Base-by-base conservation (phyloP, 140 eudicot genomes). In the Senecio squalidus region DNA sequence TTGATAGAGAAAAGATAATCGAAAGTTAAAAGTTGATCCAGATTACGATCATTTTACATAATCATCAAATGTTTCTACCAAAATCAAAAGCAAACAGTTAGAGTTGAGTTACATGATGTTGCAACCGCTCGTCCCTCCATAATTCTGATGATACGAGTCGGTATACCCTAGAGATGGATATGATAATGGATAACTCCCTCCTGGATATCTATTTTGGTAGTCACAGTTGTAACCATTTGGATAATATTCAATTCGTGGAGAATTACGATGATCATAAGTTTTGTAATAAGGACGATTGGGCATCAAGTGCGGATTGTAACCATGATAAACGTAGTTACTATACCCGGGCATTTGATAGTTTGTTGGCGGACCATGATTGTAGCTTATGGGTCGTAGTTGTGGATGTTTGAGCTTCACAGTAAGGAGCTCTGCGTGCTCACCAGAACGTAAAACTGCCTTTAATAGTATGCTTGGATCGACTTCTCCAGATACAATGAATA, bases 391-490 rank as follows among this genome's bases (percentile, higher is more conserved):
- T 63, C 36, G 30, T 47, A 28, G 22, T 14, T 22, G 43, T 2
- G 84, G 84, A 29, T 73, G 79, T 6, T 59, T 65, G 44, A 78
- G 64, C 28, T 69, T 69, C 4, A 60, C 55, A 48, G 5, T 10
- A 9, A 22, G 6, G 15, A 74, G 67, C 47, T 74, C 59, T 5
- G 80, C 84, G 26, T 78, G 84, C 54, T 28, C 47, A 20, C 77
- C 84, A 20, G 77, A 30, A 58, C 43, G 38, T 36, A 60, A 48
- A 20, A 74, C 56, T 11, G 80, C 77, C 61, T 60, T 62, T 33
- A 78, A 16, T 39, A 78, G 71, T 38, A 74, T 3, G 52, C 41
- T 74, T 29, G 84, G 80, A 64, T 78, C 76, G 22, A 78, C 84
- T 45, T 78, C 80, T 51, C 31, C 55, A 0, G 9, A 49, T 23